Evolutionary conservation across 2,329 filamentous ascomycete species (phyloP).

Genomic region (Apiospora hydei): DNA sequence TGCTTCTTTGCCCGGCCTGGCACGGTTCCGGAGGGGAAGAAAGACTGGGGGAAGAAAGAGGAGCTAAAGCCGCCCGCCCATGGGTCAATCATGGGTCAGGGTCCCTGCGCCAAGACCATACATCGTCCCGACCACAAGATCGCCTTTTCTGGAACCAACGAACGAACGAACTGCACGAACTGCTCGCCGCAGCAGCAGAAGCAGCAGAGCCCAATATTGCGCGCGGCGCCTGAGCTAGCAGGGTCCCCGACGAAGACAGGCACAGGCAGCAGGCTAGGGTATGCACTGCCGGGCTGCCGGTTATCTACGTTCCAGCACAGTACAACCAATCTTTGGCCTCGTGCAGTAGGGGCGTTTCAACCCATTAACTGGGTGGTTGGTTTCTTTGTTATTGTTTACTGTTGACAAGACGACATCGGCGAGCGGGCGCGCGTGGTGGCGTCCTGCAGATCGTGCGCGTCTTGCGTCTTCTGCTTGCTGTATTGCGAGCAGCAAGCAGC

Average conservation of each 20-base stretch:
- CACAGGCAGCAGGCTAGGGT: neutral
- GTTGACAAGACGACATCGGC: neutral
- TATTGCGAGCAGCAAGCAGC: neutral
- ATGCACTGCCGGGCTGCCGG: constrained; percentile 11
- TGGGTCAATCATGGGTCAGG: neutral
- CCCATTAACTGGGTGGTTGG: neutral
- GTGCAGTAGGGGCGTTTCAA: neutral
- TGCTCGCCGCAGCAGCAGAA: neutral
- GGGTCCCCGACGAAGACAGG: too few relatives aligned
- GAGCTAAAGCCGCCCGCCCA: too few relatives aligned
- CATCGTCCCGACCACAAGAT: neutral
- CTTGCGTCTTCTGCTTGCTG: neutral
- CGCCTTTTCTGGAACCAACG: neutral
- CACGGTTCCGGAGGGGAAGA: neutral
- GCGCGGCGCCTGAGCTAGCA: neutral
- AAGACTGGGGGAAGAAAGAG: neutral
- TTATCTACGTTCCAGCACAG: neutral
- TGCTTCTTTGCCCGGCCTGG: neutral
- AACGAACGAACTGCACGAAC: neutral
- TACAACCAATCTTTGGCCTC: neutral
- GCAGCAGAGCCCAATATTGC: neutral
- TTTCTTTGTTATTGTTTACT: neutral
- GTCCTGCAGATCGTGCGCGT: neutral
- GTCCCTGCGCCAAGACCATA: constrained; percentile 8
- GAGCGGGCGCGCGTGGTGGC: neutral